A percentile compares a stretch with the other conserved stretches of the same genome.
Conservation (phyloP, 108 stramenopile species). For the Conticribra weissflogii region DNA sequence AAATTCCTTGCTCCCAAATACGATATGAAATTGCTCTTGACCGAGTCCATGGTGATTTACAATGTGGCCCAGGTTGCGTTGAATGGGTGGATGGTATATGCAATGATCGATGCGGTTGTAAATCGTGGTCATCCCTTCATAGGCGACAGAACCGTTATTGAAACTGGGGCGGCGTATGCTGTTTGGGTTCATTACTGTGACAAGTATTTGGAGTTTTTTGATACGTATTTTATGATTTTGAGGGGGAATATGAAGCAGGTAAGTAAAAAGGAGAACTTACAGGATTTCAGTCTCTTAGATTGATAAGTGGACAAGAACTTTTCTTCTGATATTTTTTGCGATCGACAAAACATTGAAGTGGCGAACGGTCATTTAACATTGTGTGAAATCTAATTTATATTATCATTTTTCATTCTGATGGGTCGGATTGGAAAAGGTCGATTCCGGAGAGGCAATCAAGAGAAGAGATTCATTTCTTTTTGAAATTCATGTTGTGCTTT, state of each 20-base stretch:
- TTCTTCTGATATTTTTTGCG: no score
- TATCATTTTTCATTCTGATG: no score
- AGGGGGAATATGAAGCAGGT: conserved; percentile 91
- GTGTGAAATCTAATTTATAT: no score
- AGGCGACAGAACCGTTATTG: conserved; percentile 52
- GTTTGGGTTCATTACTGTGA: conserved; percentile 98
- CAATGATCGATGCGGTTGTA: conserved; percentile 72
- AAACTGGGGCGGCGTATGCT: conserved; percentile 77
- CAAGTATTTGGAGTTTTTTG: conserved; percentile 97
- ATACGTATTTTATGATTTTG: conserved; percentile 98
- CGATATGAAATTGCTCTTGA: conserved; percentile 79
- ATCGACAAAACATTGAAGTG: neutral
- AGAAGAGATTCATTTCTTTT: no score
- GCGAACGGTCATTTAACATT: no score
- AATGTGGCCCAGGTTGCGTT: conserved; percentile 93
- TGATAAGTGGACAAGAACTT: neutral
- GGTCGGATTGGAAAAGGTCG: no score
- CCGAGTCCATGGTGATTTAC: conserved; percentile 93
- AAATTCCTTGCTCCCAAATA: conserved; percentile 52
- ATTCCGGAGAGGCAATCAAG: no score
- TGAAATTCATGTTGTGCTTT: no score
- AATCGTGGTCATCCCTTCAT: conserved; percentile 80
- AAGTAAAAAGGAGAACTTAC: no score
- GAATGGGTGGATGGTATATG: conserved; percentile 95
- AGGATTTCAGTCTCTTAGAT: no score